These are phyloP conservation scores for Boletus rex-veris DNA, from an alignment of 768 basidiomycete species.

Conservation along the genomic window DNA sequence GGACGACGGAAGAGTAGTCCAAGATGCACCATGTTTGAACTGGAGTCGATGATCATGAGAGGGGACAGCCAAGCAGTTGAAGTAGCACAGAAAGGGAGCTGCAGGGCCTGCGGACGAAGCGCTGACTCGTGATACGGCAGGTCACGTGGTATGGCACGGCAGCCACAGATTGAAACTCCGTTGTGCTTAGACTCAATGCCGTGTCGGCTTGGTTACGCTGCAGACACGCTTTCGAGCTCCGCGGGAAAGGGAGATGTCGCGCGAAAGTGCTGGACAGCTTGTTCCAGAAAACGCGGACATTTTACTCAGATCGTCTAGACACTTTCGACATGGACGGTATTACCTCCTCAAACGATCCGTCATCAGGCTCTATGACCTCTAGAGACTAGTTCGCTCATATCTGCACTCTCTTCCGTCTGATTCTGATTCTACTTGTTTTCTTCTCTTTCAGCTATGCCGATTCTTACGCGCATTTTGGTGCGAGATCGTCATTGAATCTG, in stretches of 20 bases:
- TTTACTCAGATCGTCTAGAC: slow-evolving; percentile 1
- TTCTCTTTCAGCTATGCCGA: slow-evolving; percentile 76
- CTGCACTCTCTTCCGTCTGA: slow-evolving; percentile 24
- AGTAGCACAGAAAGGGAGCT: background rate
- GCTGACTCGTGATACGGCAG: background rate
- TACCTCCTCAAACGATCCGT: slow-evolving; percentile 24
- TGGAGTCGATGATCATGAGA: slow-evolving; percentile 27
- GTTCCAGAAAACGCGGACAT: too few relatives aligned
- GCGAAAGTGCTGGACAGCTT: too few relatives aligned
- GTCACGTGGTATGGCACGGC: slow-evolving; percentile 19
- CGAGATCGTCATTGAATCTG: slow-evolving; percentile 18
- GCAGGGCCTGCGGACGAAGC: slow-evolving; percentile 16
- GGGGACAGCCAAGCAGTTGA: background rate
- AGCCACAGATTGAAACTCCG: too few relatives aligned
- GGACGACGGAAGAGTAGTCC: background rate
- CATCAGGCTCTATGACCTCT: slow-evolving; percentile 66
- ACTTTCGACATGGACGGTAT: slow-evolving; percentile 28
- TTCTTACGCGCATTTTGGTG: slow-evolving; percentile 94
- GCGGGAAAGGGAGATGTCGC: background rate
- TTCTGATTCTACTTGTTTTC: slow-evolving; percentile 38
- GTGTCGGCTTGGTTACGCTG: too few relatives aligned
- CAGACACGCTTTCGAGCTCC: background rate
- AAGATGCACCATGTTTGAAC: slow-evolving; percentile 25
- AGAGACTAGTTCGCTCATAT: slow-evolving; percentile 75
- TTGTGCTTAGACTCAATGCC: too few relatives aligned